Evolutionary conservation across 768 basidiomycete genomes (phyloP), one percentile per base, ranked within the genome.

Genomic region (Filobasidium floriforme): DNA sequence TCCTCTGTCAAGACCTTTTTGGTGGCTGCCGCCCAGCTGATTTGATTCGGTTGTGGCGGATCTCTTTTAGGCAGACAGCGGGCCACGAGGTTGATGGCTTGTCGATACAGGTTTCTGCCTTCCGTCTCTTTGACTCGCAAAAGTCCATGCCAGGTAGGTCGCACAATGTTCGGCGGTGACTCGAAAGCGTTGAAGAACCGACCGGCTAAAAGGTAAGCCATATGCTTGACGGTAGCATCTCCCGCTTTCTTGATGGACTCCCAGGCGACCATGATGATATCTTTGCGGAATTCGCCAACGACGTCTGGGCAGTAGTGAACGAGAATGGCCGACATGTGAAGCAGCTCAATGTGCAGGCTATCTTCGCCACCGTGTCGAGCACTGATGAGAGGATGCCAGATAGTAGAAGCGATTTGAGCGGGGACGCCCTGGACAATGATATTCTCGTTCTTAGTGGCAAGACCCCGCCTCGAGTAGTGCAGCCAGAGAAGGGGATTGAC

Each of bases 201-300:
- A 44, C 96, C 91, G 41, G 89, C 86, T 7, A 98, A 83, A 41
- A 96, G 84, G 75, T 92, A 92, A 0, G 91, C 89, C 10, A 89
- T 89, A 76, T 97, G 90, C 77, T 91, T 93, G 73, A 96, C 90
- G 22, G 92, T 86, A 6, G 88, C 84, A 76, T 98, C 96, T 63
- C 87, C 61, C 18, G 24, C 29, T 24, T n/a, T 24, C 7, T 83
- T 84, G 70, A 93, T 89, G 72, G 87, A 89, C 72, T 87, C 84
- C 92, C 92, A 97, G 22, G 91, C 90, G 65, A 89, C 88, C 76
- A 88, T 89, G 80, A 97, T 92, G 70, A 98, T 86, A 67, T 93
- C 90, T 76, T 92, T 97, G 78, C 89, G 86, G 43, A 84, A 85
- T 54, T 90, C 88, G 66, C 85, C 85, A 51, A 96, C 82, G n/a